These are phyloP conservation scores for Populus trichocarpa DNA, from an alignment of 441 rosid species.

Conservation along the genomic window DNA sequence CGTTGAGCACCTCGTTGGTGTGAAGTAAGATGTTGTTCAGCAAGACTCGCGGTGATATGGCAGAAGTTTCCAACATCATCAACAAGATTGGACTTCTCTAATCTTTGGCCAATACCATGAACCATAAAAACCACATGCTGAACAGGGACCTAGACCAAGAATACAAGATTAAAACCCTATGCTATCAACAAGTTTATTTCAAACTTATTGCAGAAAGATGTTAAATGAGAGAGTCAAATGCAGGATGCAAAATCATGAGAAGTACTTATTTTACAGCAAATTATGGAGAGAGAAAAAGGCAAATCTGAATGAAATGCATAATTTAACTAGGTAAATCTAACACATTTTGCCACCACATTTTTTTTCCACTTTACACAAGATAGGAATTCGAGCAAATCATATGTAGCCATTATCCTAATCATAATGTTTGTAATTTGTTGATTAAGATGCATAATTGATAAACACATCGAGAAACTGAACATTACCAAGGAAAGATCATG, in stretches of 20 bases:
- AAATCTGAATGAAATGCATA: not conserved
- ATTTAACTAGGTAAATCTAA: not conserved
- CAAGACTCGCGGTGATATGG: constrained; percentile 75
- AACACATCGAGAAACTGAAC: not conserved
- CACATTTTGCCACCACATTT: not conserved
- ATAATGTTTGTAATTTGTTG: not conserved
- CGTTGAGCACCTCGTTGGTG: constrained; percentile 77
- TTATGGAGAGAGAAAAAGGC: not conserved
- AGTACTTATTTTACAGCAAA: not conserved
- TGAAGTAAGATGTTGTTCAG: constrained; percentile 74
- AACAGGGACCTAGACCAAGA: constrained; percentile 79
- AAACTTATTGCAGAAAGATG: not conserved
- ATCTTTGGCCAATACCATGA: constrained; percentile 98
- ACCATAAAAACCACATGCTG: constrained; percentile 97
- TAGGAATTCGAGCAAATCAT: not conserved
- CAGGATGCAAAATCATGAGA: not conserved
- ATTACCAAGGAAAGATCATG: not conserved
- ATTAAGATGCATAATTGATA: not conserved
- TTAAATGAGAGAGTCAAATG: not conserved
- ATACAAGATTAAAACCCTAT: constrained; percentile 7
- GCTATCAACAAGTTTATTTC: not conserved
- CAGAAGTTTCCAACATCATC: constrained; percentile 94
- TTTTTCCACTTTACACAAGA: not conserved
- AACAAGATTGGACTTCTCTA: constrained; percentile 96
- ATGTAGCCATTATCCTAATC: constrained; percentile 6